Evolutionary conservation across 345 rosid species (phyloP).

Genomic region (Turritis glabra): DNA sequence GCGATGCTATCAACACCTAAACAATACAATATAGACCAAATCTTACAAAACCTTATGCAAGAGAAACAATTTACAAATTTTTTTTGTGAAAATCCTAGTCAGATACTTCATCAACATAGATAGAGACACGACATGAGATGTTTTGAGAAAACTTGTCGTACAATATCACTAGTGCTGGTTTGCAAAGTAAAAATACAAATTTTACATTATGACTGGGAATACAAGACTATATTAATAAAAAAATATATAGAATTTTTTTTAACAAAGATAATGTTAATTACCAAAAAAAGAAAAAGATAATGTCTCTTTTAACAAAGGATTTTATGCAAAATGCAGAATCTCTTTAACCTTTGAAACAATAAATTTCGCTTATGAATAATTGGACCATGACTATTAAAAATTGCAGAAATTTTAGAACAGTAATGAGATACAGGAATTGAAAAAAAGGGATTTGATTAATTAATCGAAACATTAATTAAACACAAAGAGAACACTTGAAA

Average conservation of each 20-base stretch:
- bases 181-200: not conserved
- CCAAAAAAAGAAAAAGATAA: too few species aligned
- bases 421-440: not conserved
- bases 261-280: too few species aligned
- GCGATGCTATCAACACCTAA: not conserved
- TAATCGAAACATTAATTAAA: not conserved
- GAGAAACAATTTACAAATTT: not conserved
- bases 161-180: not conserved
- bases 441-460: not conserved
- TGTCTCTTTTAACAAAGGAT: too few species aligned
- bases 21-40: not conserved
- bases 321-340: too few species aligned
- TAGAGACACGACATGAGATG: not conserved
- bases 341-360: not conserved
- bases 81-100: not conserved
- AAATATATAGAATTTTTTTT: too few species aligned
- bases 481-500: not conserved
- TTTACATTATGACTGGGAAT: too few species aligned
- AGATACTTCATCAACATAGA: not conserved
- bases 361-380: not conserved
- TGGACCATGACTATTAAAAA: not conserved
- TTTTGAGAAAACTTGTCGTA: not conserved
- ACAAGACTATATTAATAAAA: too few species aligned
- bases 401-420: not conserved
- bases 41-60: not conserved